These are phyloP conservation scores for Glonium stellatum DNA, from an alignment of 495 filamentous ascomycete genomes.

Conservation along the genomic window DNA sequence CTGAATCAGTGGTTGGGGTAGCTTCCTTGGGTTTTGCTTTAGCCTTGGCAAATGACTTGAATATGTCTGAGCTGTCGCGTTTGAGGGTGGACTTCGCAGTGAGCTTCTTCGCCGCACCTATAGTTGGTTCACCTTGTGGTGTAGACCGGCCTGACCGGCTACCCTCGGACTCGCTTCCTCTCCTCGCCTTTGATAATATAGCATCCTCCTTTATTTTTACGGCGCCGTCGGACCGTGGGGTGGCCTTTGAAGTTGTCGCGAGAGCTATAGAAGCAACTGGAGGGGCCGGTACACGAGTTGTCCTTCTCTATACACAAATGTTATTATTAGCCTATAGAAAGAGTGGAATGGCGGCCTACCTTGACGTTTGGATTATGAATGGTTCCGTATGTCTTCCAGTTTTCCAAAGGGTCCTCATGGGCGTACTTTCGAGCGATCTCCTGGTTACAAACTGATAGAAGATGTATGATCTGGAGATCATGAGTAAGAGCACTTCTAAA, in stretches of 20 bases:
- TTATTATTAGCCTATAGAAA: constrained; percentile 3
- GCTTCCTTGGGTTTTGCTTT: constrained; percentile 41
- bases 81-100: constrained; percentile 45
- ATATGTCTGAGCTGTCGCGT: constrained; percentile 59
- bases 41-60: constrained; percentile 78
- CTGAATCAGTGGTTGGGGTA: constrained; percentile 17
- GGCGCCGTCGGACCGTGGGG: constrained; percentile 4
- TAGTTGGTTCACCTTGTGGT: constrained; percentile 30
- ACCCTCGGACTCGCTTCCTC: constrained; percentile 17
- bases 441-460: constrained; percentile 60
- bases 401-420: constrained; percentile 57
- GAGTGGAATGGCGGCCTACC: constrained; percentile 32
- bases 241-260: constrained; percentile 7
- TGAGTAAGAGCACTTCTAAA: constrained; percentile 34
- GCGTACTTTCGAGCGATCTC: constrained; percentile 49
- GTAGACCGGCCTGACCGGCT: constrained; percentile 15
- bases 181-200: neutral
- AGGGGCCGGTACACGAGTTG: constrained; percentile 27
- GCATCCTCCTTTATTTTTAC: constrained; percentile 7
- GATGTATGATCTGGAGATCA: constrained; percentile 48
- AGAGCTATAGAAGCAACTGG: neutral
- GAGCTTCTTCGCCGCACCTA: constrained; percentile 24
- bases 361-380: constrained; percentile 61
- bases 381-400: constrained; percentile 56
- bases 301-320: constrained; percentile 42